Evolutionary conservation across 352 stramenopile species (phyloP).

Genomic region (Pythium dissotocum): DNA sequence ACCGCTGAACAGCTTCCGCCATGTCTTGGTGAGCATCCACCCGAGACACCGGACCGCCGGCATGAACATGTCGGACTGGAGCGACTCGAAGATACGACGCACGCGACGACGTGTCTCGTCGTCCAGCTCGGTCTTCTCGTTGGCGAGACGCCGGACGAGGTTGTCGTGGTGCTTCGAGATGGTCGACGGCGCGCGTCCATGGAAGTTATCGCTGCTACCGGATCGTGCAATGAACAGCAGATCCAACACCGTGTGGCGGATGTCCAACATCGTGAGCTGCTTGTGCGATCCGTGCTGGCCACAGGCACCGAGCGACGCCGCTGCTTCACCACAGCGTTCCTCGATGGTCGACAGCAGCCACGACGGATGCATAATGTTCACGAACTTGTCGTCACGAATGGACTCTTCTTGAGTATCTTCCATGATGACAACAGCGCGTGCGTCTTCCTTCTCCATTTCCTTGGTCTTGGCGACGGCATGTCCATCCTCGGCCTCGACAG

Average conservation of each 20-base stretch:
- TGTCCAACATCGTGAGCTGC: slow-evolving; percentile 39
- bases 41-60: slow-evolving; percentile 71
- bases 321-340: slow-evolving; percentile 46
- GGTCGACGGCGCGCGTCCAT: slow-evolving; percentile 43
- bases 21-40: slow-evolving; percentile 80
- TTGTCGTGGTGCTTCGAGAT: slow-evolving; percentile 43
- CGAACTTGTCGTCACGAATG: slow-evolving; percentile 41
- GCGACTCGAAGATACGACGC: slow-evolving; percentile 54
- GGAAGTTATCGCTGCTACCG: slow-evolving; percentile 51
- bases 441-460: background rate
- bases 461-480: background rate
- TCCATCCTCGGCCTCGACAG: background rate
- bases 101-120: slow-evolving; percentile 36
- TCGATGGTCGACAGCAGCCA: slow-evolving; percentile 76
- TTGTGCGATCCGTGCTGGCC: slow-evolving; percentile 18
- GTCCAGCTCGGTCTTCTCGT: slow-evolving; percentile 9
- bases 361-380: slow-evolving; percentile 75
- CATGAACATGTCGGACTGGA: slow-evolving; percentile 80
- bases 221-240: slow-evolving; percentile 66
- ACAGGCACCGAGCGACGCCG: slow-evolving; percentile 33
- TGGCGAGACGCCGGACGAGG: slow-evolving; percentile 36
- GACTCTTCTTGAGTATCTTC: background rate
- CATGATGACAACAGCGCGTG: background rate
- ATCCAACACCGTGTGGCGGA: slow-evolving; percentile 62
- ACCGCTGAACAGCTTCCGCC: slow-evolving; percentile 71